Conservation (phyloP, 495 filamentous ascomycete genomes). For the Haplographium delicatum region DNA sequence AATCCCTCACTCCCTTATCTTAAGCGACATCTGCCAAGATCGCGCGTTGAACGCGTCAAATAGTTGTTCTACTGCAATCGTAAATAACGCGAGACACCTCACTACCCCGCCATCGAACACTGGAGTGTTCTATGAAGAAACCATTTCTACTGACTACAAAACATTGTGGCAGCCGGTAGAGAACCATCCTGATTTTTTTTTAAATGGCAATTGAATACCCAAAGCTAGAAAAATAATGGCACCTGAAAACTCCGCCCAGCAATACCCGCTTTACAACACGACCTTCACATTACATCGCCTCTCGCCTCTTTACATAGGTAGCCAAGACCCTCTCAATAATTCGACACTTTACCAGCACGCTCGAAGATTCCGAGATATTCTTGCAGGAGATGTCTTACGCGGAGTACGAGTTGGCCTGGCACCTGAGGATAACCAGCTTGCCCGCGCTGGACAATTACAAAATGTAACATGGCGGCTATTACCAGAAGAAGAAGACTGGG, state of each 20-base stretch:
- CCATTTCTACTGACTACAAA: not conserved
- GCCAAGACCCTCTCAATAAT: constrained; percentile 28
- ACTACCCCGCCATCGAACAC: too few relatives aligned
- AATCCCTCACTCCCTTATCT: too few relatives aligned
- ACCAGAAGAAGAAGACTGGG: constrained; percentile 24
- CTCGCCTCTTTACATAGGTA: constrained; percentile 46
- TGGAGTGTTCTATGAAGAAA: not conserved
- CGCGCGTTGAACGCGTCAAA: constrained; percentile 15
- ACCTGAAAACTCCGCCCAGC: not conserved
- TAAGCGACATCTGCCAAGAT: too few relatives aligned
- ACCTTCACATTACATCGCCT: constrained; percentile 53
- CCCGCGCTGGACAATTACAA: constrained; percentile 41
- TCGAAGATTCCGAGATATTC: constrained; percentile 44
- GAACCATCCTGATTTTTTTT: not conserved
- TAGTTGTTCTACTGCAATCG: not conserved
- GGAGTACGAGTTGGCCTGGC: constrained; percentile 34
- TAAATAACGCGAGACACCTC: not conserved
- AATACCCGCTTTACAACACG: constrained; percentile 45
- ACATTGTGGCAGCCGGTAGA: not conserved
- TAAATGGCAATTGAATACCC: not conserved
- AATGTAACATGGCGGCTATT: constrained; percentile 43
- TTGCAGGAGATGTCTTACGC: constrained; percentile 46
- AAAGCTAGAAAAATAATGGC: constrained; percentile 5
- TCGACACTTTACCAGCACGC: constrained; percentile 39
- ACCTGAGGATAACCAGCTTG: constrained; percentile 33